phyloP scores from a whole-genome alignment of 2,329 filamentous ascomycete species.

The Achaetomium macrosporum region DNA sequence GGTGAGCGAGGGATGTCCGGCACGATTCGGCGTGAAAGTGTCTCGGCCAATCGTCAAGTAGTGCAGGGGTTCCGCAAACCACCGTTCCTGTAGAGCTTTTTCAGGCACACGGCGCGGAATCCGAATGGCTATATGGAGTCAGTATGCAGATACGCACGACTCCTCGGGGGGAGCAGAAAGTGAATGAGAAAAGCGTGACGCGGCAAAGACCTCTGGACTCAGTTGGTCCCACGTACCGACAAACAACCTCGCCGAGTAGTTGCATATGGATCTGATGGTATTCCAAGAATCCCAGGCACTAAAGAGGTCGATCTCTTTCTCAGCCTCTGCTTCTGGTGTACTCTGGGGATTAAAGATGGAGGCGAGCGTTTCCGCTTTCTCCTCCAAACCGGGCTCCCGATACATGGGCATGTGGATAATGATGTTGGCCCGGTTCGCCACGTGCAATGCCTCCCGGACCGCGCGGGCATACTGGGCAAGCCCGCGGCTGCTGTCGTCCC shows the following conservation, averaged over 20 bases:
- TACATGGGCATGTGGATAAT: slow-evolving; percentile 81
- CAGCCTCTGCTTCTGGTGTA: slow-evolving; percentile 27
- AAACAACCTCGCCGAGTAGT: slow-evolving; percentile 73
- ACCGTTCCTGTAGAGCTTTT: slow-evolving; percentile 56
- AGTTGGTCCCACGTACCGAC: slow-evolving; percentile 63
- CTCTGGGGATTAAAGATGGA: slow-evolving; percentile 34
- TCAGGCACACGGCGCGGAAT: slow-evolving; percentile 55
- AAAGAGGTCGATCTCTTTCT: slow-evolving; percentile 60
- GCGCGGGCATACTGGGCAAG: slow-evolving; percentile 74
- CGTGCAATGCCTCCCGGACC: slow-evolving; percentile 69
- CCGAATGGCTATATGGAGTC: slow-evolving; percentile 41
- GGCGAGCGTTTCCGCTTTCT: slow-evolving; percentile 48
- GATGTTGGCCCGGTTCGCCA: slow-evolving; percentile 71
- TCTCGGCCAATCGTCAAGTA: slow-evolving; percentile 50
- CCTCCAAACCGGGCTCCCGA: slow-evolving; percentile 58
- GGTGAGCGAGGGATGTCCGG: slow-evolving; percentile 56
- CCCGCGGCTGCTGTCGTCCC: slow-evolving; percentile 44
- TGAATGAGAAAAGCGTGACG: no score
- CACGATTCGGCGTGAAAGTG: slow-evolving; percentile 55
- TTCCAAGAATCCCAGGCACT: slow-evolving; percentile 94
- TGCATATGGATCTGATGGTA: slow-evolving; percentile 74
- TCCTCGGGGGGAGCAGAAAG: no score
- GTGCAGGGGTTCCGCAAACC: slow-evolving; percentile 64
- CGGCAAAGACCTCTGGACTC: no score
- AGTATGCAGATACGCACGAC: not conserved